A percentile compares a stretch with the other conserved stretches of the same genome.
Evolutionary conservation across 805 yeast genomes (phyloP).

Genomic region (Candida piceae): DNA sequence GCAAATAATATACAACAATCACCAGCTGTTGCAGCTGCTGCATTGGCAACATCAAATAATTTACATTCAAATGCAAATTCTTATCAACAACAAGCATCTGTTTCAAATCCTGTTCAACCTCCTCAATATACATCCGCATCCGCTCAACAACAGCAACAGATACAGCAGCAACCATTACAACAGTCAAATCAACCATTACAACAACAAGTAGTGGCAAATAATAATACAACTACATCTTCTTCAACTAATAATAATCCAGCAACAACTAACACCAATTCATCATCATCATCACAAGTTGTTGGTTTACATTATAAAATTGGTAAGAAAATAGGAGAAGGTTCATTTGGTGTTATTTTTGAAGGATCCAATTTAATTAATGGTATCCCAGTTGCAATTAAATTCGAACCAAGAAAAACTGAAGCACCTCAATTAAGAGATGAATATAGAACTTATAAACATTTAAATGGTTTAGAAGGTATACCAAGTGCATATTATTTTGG

Average conservation of each 20-base stretch:
- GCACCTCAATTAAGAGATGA: constrained; percentile 98
- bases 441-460: constrained; percentile 87
- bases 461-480: constrained; percentile 77
- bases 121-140: constrained; percentile 17
- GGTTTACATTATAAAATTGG: constrained; percentile 97
- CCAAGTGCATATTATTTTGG: constrained; percentile 98
- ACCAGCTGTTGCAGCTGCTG: constrained; percentile 32
- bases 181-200: too few relatives aligned
- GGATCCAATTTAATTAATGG: constrained; percentile 90
- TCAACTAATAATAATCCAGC: constrained; percentile 3
- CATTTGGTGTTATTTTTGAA: constrained; percentile 95
- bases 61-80: too few relatives aligned
- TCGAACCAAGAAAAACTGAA: constrained; percentile 93
- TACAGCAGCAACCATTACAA: constrained; percentile 5
- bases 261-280: constrained; percentile 9
- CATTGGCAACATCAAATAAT: constrained; percentile 25
- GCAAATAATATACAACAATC: constrained; percentile 19
- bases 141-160: constrained; percentile 3
- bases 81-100: constrained; percentile 15
- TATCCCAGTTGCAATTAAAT: constrained; percentile 92
- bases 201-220: too few relatives aligned
- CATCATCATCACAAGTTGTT: constrained; percentile 52
- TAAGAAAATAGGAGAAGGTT: constrained; percentile 97
- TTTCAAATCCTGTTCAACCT: constrained; percentile 23
- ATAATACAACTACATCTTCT: too few relatives aligned